Evolutionary conservation across 352 stramenopile genomes (phyloP).

Genomic region (Pythium utonaiense): DNA sequence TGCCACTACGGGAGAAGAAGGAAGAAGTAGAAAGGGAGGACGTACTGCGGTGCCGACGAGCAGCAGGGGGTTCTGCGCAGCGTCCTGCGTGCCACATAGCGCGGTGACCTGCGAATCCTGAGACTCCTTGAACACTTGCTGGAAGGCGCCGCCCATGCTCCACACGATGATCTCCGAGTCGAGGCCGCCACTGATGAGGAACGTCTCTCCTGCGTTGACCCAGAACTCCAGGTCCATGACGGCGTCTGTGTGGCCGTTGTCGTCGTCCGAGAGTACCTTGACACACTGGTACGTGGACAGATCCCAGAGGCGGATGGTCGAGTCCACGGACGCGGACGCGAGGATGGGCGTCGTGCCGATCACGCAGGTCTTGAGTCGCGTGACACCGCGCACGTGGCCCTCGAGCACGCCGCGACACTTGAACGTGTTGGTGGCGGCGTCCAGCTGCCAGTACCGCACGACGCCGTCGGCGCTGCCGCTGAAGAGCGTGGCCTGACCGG

Average conservation of each 20-base stretch:
- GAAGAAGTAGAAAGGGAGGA: slow-evolving; percentile 1
- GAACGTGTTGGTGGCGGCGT: slow-evolving; percentile 63
- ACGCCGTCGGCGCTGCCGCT: slow-evolving; percentile 69
- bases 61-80: slow-evolving; percentile 59
- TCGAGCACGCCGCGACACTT: slow-evolving; percentile 74
- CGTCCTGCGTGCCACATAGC: slow-evolving; percentile 70
- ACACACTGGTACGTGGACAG: slow-evolving; percentile 79
- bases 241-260: slow-evolving; percentile 73
- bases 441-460: slow-evolving; percentile 82
- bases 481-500: slow-evolving; percentile 68
- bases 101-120: slow-evolving; percentile 73
- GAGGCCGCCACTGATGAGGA: slow-evolving; percentile 78
- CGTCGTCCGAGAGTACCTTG: slow-evolving; percentile 62
- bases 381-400: slow-evolving; percentile 75
- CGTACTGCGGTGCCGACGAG: slow-evolving; percentile 71
- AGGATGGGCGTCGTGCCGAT: slow-evolving; percentile 62
- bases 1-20: neutral
- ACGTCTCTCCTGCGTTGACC: slow-evolving; percentile 83
- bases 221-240: slow-evolving; percentile 88
- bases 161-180: slow-evolving; percentile 85
- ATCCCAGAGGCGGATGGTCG: slow-evolving; percentile 82
- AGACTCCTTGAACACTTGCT: slow-evolving; percentile 80
- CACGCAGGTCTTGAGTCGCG: slow-evolving; percentile 79
- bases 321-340: slow-evolving; percentile 77
- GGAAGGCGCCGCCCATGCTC: slow-evolving; percentile 70